These are phyloP conservation scores for Yamadazyma songkhlaensis DNA, from an alignment of 1,139 yeast genomes.

Conservation along the genomic window DNA sequence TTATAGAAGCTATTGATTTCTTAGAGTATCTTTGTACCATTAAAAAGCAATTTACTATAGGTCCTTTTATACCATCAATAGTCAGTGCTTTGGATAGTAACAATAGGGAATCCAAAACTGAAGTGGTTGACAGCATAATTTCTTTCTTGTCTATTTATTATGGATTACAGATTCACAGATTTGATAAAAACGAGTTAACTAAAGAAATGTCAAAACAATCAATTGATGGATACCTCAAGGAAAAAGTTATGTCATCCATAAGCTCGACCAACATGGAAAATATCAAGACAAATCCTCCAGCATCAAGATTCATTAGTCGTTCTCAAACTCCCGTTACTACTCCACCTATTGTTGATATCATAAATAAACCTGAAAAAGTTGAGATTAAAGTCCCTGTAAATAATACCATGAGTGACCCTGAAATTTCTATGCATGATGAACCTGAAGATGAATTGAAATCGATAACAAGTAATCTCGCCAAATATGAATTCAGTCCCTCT, in stretches of 20 bases:
- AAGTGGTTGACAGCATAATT: constrained; percentile 16
- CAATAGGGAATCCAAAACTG: constrained; percentile 3
- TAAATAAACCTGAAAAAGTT: background rate
- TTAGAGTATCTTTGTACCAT: constrained; percentile 28
- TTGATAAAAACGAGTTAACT: constrained; percentile 44
- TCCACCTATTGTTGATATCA: background rate
- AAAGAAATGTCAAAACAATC: constrained; percentile 42
- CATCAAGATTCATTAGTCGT: background rate
- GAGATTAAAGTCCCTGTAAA: background rate
- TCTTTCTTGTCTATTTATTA: constrained; percentile 27
- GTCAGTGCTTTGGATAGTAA: constrained; percentile 13
- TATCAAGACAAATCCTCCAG: background rate
- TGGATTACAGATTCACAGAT: constrained; percentile 23
- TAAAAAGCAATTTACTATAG: constrained; percentile 32
- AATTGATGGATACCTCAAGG: constrained; percentile 27
- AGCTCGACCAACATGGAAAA: background rate
- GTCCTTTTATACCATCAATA: constrained; percentile 25
- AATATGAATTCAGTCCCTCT: constrained; percentile 23
- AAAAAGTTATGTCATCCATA: constrained; percentile 28
- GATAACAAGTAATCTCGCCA: constrained; percentile 17
- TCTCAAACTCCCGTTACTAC: background rate
- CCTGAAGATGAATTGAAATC: background rate
- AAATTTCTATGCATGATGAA: background rate
- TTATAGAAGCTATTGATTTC: constrained; percentile 41
- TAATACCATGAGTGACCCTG: background rate